Evolutionary conservation across 1,284 basidiomycete genomes (phyloP), one percentile per base, ranked within the genome.

Genomic region (Cutaneotrichosporon cavernicola): DNA sequence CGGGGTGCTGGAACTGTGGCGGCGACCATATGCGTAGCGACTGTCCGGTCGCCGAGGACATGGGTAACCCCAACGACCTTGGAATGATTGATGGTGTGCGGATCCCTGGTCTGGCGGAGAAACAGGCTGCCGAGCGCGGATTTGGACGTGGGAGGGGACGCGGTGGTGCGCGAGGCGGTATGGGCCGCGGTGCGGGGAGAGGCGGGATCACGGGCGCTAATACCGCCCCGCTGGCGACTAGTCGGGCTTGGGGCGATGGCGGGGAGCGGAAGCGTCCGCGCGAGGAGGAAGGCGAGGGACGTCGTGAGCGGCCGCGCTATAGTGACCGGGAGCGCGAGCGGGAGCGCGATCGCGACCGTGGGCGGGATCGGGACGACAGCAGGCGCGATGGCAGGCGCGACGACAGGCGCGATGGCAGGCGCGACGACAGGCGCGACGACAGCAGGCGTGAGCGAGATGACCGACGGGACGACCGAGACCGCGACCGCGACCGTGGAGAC

Each of bases 11-110:
- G 84, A 79, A 87, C 56, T 98, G 95, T 73, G 47, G 46, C 71
- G 92, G 92, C 0, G 89, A 90, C 8, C 92, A 96, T 83, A 80
- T 92, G 52, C 92, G 92, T 77, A 90, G 90, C 66, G 78, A 80
- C 60, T 81, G 79, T 58, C 79, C 79, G 0, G 79, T 77, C 61
- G 69, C 70, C 55, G 68, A 75, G 63, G 46, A 43, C 56, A 43
- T 53, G 36, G 59, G 36, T 7, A 50, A 58, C 32, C 62, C 73
- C 67, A 72, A 73, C 61, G 73, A 74, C 58, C 65, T 69, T 26
- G 69, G 74, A 53, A 52, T 69, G 52, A 64, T 74, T 51, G 68
- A 65, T 43, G 73, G 76, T 2, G 60, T 71, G 21, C 32, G 60
- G n/a, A 64, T 67, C 40, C 62, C 58, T 6, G 51, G 58, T 22